Evolutionary conservation across 352 stramenopile genomes (phyloP).

Genomic region (Pythium aristosporum): DNA sequence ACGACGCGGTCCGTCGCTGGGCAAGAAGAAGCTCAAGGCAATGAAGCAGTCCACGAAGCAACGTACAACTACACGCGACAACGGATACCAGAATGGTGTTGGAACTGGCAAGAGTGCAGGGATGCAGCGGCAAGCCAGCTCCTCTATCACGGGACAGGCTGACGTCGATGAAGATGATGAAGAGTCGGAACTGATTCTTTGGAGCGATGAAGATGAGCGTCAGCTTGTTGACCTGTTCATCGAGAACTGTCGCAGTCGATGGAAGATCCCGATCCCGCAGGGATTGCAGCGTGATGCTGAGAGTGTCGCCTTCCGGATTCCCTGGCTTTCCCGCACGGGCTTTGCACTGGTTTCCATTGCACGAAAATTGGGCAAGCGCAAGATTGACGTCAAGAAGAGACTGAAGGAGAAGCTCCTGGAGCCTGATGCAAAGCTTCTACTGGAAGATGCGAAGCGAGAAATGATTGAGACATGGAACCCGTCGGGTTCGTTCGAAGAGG

Average conservation of each 20-base stretch:
- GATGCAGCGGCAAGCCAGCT: background rate
- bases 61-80: background rate
- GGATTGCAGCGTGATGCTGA: slow-evolving; percentile 59
- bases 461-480: slow-evolving; percentile 42
- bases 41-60: slow-evolving; percentile 4
- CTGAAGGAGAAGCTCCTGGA: slow-evolving; percentile 70
- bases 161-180: slow-evolving; percentile 21
- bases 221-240: slow-evolving; percentile 68
- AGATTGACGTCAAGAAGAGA: slow-evolving; percentile 80
- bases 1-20: slow-evolving; percentile 4
- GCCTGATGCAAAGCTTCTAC: slow-evolving; percentile 48
- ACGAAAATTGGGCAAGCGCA: slow-evolving; percentile 58
- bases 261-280: slow-evolving; percentile 58
- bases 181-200: slow-evolving; percentile 32
- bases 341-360: slow-evolving; percentile 66
- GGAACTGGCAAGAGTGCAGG: background rate
- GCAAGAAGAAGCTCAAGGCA: slow-evolving; percentile 24
- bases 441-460: slow-evolving; percentile 63
- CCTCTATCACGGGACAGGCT: background rate
- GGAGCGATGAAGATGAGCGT: slow-evolving; percentile 57
- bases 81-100: background rate
- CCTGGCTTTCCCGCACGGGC: slow-evolving; percentile 54
- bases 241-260: slow-evolving; percentile 60
- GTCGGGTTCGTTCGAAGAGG: slow-evolving; percentile 60
- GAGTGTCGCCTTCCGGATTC: slow-evolving; percentile 58